Conservation (phyloP, 1,139 yeast genomes). For the Candida sojae region DNA sequence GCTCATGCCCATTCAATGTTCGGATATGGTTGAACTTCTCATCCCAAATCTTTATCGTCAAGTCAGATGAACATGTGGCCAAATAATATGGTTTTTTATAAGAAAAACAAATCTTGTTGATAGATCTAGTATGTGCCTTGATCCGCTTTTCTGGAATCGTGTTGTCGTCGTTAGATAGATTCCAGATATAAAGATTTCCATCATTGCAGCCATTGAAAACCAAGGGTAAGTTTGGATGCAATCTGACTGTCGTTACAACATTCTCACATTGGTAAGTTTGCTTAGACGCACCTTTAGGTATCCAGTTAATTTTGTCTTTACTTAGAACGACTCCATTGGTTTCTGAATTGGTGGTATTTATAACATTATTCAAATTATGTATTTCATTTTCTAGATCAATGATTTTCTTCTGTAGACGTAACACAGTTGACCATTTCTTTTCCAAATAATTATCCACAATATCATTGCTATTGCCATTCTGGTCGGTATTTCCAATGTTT, state of each 20-base stretch:
- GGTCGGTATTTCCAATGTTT: background rate
- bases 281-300: slow-evolving; percentile 56
- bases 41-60: slow-evolving; percentile 73
- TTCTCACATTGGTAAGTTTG: slow-evolving; percentile 54
- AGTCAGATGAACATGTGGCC: slow-evolving; percentile 74
- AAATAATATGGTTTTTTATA: slow-evolving; percentile 26
- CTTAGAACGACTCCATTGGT: slow-evolving; percentile 10
- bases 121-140: slow-evolving; percentile 75
- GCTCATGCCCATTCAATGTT: slow-evolving; percentile 87
- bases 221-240: slow-evolving; percentile 74
- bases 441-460: slow-evolving; percentile 60
- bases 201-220: slow-evolving; percentile 72
- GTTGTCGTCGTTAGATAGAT: slow-evolving; percentile 51
- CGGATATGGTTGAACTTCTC: slow-evolving; percentile 57
- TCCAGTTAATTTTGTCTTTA: slow-evolving; percentile 59
- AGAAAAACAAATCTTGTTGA: slow-evolving; percentile 50
- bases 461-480: slow-evolving; percentile 6
- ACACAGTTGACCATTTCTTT: slow-evolving; percentile 87
- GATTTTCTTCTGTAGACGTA: slow-evolving; percentile 75
- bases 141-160: slow-evolving; percentile 67
- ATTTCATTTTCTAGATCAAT: slow-evolving; percentile 57
- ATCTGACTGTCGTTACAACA: slow-evolving; percentile 61
- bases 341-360: slow-evolving; percentile 6
- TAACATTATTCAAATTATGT: slow-evolving; percentile 37
- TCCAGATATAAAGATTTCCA: slow-evolving; percentile 79